These are phyloP conservation scores for Carex cristatella DNA, from an alignment of 176 grass and related monocot species.

Conservation along the genomic window DNA sequence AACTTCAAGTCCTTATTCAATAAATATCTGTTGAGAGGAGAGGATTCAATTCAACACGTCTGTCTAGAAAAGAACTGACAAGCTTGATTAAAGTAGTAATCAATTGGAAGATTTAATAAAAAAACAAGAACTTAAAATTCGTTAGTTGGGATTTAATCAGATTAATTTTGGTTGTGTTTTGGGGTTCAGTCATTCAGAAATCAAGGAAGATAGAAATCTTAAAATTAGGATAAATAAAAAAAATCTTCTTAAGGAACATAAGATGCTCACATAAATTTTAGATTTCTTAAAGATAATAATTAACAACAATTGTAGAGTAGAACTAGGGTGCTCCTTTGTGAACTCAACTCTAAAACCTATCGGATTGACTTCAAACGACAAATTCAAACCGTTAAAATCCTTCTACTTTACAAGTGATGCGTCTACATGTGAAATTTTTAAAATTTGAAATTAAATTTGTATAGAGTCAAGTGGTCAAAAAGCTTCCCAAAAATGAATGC, in stretches of 20 bases:
- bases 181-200: neutral
- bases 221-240: neutral
- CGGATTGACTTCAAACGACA: no score
- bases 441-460: no score
- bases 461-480: no score
- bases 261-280: neutral
- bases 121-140: neutral
- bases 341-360: no score
- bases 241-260: neutral
- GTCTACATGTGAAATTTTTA: no score
- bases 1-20: conserved; percentile 39
- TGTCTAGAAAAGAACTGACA: neutral
- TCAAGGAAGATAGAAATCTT: neutral
- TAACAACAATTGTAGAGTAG: neutral
- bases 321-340: no score
- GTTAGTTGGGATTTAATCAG: neutral
- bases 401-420: no score
- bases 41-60: neutral
- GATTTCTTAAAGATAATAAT: neutral
- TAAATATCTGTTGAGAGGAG: conserved; percentile 40
- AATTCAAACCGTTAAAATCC: no score
- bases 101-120: neutral
- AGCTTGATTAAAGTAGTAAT: neutral
- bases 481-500: no score
- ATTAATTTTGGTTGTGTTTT: neutral